These are phyloP conservation scores for Penicillium subrubescens DNA, from an alignment of 495 filamentous ascomycete species.

Conservation along the genomic window DNA sequence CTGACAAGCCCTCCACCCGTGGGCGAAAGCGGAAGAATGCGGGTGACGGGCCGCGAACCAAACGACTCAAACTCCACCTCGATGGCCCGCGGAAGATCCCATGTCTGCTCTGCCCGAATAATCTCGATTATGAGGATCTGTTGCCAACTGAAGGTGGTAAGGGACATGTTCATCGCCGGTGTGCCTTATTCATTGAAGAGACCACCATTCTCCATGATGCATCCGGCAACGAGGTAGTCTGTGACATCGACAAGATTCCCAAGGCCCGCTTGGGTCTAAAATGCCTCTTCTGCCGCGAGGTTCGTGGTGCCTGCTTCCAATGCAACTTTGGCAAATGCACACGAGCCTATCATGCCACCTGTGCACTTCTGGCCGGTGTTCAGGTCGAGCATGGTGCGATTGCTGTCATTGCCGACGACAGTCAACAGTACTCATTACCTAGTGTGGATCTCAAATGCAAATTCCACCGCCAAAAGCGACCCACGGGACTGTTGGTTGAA, in stretches of 20 bases:
- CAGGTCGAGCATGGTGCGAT: constrained; percentile 83
- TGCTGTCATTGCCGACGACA: constrained; percentile 87
- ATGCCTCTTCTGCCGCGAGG: constrained; percentile 92
- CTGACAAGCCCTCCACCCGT: constrained; percentile 60
- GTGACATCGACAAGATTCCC: constrained; percentile 75
- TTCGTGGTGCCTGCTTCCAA: constrained; percentile 93
- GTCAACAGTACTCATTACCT: constrained; percentile 83
- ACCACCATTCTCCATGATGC: constrained; percentile 76
- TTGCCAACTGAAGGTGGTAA: constrained; percentile 86
- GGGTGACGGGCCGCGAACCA: constrained; percentile 63
- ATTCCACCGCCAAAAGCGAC: constrained; percentile 86
- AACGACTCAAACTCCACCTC: constrained; percentile 71
- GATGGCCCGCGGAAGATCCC: constrained; percentile 74
- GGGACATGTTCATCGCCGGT: constrained; percentile 80
- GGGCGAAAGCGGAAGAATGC: constrained; percentile 64
- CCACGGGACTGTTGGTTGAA: constrained; percentile 67
- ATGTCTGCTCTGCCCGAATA: constrained; percentile 93
- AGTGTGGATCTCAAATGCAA: constrained; percentile 92
- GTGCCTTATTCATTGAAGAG: constrained; percentile 88
- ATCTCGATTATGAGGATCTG: constrained; percentile 81
- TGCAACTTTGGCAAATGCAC: constrained; percentile 95
- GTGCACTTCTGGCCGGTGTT: constrained; percentile 87
- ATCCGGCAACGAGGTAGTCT: constrained; percentile 70
- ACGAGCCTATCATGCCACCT: constrained; percentile 92
- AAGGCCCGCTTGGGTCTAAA: constrained; percentile 89